A percentile compares a stretch with the other conserved stretches of the same genome.
These are phyloP conservation scores for Achaetomium macrosporum DNA, from an alignment of 2,329 filamentous ascomycete genomes.

Conservation along the genomic window DNA sequence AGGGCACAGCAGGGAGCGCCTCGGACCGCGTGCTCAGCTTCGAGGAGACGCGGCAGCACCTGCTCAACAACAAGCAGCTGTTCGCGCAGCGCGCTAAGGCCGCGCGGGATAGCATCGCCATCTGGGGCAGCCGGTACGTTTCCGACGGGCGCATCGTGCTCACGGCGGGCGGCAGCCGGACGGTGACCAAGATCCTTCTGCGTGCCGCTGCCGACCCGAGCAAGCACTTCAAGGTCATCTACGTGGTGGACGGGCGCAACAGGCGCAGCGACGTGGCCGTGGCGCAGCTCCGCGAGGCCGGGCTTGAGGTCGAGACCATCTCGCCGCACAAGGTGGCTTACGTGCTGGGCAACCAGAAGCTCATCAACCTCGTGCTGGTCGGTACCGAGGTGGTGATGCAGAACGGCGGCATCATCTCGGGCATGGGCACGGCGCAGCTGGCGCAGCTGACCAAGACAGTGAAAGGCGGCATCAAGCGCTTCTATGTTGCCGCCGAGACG, in stretches of 20 bases:
- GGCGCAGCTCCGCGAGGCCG: constrained; percentile 60
- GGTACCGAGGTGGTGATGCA: constrained; percentile 84
- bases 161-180: constrained; percentile 81
- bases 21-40: constrained; percentile 53
- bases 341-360: constrained; percentile 58
- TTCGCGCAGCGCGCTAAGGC: constrained; percentile 86
- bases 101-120: constrained; percentile 75
- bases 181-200: constrained; percentile 71
- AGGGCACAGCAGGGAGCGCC: constrained; percentile 25
- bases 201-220: constrained; percentile 60
- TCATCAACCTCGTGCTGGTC: constrained; percentile 63
- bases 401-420: constrained; percentile 86
- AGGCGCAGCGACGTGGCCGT: constrained; percentile 68
- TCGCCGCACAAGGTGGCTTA: constrained; percentile 71
- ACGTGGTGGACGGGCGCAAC: constrained; percentile 54
- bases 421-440: constrained; percentile 82
- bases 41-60: constrained; percentile 73
- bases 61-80: constrained; percentile 77
- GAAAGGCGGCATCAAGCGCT: constrained; percentile 43
- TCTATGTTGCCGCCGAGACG: constrained; percentile 89
- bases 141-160: constrained; percentile 75
- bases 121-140: constrained; percentile 72
- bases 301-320: constrained; percentile 79
- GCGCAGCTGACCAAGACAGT: constrained; percentile 69
- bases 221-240: constrained; percentile 72